Conservation (phyloP, 345 rosid genomes). For the Heritiera fomes region DNA sequence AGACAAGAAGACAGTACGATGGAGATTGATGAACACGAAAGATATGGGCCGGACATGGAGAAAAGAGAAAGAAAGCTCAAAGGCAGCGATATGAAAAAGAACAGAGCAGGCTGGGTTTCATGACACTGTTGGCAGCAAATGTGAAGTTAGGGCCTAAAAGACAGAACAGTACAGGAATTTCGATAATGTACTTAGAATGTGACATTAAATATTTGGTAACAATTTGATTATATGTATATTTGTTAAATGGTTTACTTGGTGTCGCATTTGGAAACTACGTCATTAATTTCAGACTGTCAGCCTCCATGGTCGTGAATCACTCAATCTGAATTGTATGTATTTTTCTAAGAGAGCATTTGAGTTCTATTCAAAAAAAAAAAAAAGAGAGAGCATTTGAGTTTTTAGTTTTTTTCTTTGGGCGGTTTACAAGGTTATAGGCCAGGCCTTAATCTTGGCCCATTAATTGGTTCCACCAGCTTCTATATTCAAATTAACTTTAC, state of each 20-base stretch:
- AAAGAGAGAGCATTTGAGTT: too few species aligned
- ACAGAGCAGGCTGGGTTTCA: background rate
- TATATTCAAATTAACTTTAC: background rate
- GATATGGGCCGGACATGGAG: background rate
- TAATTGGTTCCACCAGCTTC: background rate
- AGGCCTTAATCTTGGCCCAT: background rate
- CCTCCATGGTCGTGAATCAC: background rate
- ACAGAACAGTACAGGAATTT: background rate
- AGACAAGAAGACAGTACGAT: slow-evolving; percentile 22
- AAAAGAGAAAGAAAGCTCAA: background rate
- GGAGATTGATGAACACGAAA: background rate
- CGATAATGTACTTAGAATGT: background rate
- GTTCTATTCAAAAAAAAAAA: too few species aligned
- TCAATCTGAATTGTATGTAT: too few species aligned
- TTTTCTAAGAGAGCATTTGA: too few species aligned
- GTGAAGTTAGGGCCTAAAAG: slow-evolving; percentile 1
- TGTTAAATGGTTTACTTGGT: background rate
- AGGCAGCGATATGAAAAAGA: background rate
- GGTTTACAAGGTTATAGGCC: background rate
- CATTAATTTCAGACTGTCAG: too few species aligned
- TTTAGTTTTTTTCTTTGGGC: background rate
- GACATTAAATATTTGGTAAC: background rate
- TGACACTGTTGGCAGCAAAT: background rate
- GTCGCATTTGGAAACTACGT: background rate
- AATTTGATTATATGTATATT: background rate